These are phyloP conservation scores for Eimeria maxima DNA, from an alignment of 169 alveolate genomes.

Conservation along the genomic window DNA sequence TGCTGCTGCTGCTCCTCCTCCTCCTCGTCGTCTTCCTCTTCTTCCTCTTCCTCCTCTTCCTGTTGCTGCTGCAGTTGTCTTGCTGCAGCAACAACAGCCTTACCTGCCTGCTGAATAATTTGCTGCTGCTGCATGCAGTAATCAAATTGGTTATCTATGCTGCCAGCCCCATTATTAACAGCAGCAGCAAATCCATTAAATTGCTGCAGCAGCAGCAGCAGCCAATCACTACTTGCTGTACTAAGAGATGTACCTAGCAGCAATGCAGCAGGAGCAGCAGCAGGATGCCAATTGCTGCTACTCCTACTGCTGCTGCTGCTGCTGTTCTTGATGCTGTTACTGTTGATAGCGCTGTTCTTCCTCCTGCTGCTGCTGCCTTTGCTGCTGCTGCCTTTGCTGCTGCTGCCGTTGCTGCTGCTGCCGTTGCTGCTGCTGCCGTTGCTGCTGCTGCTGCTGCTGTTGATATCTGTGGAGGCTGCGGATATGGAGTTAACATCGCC, in stretches of 20 bases:
- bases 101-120: neutral
- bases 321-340: neutral
- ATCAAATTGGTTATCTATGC: constrained; percentile 6
- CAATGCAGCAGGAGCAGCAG: constrained; percentile 22
- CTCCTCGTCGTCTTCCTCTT: neutral
- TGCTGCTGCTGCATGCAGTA: constrained; percentile 30
- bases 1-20: constrained; percentile 30
- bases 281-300: constrained; percentile 23
- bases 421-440: neutral
- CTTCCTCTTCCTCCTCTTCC: neutral
- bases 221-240: constrained; percentile 58
- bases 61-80: neutral
- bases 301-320: constrained; percentile 20
- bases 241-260: constrained; percentile 37
- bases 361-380: neutral
- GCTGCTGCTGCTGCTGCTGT: neutral
- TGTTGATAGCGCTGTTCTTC: neutral
- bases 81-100: constrained; percentile 50
- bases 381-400: neutral
- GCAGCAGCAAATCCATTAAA: neutral
- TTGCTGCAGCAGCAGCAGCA: constrained; percentile 70
- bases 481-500: no score
- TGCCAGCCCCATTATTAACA: constrained; percentile 39
- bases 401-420: neutral
- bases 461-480: neutral